Evolutionary conservation across 2,329 filamentous ascomycete genomes (phyloP).

Genomic region (Phaeosphaeriaceae sp.): DNA sequence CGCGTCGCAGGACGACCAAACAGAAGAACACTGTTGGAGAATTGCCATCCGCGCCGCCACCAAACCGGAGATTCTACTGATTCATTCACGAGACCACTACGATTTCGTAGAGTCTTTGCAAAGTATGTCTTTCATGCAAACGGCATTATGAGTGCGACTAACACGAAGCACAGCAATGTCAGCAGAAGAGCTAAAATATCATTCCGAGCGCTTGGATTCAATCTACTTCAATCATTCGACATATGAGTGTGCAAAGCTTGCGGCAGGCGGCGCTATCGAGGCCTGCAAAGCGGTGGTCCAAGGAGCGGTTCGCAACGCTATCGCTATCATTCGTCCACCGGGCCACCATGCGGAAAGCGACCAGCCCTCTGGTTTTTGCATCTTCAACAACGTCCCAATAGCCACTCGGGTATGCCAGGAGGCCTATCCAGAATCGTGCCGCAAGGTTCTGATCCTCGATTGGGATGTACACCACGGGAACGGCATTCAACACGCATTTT

Average conservation of each 20-base stretch:
- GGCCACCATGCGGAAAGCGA: constrained; percentile 93
- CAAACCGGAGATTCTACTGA: constrained; percentile 77
- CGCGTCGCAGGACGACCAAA: constrained; percentile 54
- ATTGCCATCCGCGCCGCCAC: constrained; percentile 82
- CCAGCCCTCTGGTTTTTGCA: constrained; percentile 89
- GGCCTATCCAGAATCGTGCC: constrained; percentile 79
- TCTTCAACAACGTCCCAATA: constrained; percentile 97
- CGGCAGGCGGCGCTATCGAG: constrained; percentile 92
- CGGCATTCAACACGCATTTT: constrained; percentile 95
- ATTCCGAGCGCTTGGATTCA: constrained; percentile 62
- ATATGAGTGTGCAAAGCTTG: constrained; percentile 79
- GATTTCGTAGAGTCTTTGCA: constrained; percentile 73
- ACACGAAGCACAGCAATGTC: constrained; percentile 46
- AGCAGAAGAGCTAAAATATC: constrained; percentile 69
- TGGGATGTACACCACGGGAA: constrained; percentile 87
- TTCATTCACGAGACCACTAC: constrained; percentile 80
- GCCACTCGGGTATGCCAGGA: constrained; percentile 86
- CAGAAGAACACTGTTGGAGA: constrained; percentile 64
- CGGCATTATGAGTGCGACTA: constrained; percentile 2
- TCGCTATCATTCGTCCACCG: constrained; percentile 92
- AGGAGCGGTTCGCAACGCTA: constrained; percentile 87
- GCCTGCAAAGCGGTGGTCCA: constrained; percentile 90
- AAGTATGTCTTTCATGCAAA: constrained; percentile 36
- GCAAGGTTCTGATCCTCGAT: constrained; percentile 91
- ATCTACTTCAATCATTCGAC: constrained; percentile 76